phyloP scores from a whole-genome alignment of 768 basidiomycete species.

The Cystobasidium tubakii region DNA sequence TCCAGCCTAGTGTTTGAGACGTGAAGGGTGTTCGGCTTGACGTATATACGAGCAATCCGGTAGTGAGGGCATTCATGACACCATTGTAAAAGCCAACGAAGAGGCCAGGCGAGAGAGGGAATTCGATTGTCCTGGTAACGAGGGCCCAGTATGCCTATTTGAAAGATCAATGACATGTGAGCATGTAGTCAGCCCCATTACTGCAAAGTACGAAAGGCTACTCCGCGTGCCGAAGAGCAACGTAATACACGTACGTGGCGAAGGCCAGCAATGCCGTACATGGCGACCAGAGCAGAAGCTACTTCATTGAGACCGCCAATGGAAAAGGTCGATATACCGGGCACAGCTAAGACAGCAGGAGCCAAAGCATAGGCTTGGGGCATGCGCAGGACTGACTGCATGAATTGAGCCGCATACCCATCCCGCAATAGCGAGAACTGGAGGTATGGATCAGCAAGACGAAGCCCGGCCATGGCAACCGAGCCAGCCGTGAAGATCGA shows the following conservation, averaged over 20 bases:
- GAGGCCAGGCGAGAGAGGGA: conserved; percentile 29
- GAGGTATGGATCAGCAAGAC: conserved; percentile 39
- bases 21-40: conserved; percentile 37
- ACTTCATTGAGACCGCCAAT: conserved; percentile 40
- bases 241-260: conserved; percentile 43
- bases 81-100: conserved; percentile 39
- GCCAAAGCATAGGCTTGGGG: conserved; percentile 24
- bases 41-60: conserved; percentile 42
- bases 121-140: conserved; percentile 22
- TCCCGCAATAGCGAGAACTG: conserved; percentile 40
- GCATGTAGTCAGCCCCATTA: too few species aligned
- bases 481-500: conserved; percentile 18
- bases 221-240: too few species aligned
- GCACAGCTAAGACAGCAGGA: conserved; percentile 20
- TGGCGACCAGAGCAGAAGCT: conserved; percentile 39
- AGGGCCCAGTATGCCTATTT: conserved; percentile 44
- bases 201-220: too few species aligned
- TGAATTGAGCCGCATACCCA: conserved; percentile 39
- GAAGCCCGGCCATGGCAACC: conserved; percentile 35
- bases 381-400: conserved; percentile 36
- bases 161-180: background rate
- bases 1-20: conserved; percentile 38
- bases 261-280: conserved; percentile 39
- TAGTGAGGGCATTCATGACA: conserved; percentile 40
- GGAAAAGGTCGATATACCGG: conserved; percentile 20